Evolutionary conservation across 345 rosid species (phyloP).

Genomic region (Corchorus olitorius): DNA sequence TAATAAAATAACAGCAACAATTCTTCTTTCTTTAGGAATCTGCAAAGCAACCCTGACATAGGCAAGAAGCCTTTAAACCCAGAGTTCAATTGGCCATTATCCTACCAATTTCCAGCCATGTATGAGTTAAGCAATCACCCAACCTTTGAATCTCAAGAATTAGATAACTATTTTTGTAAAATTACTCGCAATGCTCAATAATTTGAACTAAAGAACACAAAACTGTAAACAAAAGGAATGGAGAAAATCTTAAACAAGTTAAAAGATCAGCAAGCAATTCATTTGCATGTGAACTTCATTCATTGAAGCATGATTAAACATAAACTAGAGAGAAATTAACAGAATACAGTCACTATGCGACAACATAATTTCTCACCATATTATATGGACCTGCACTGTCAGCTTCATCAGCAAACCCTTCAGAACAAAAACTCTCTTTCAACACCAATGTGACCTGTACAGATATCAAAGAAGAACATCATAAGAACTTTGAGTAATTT

Average conservation of each 20-base stretch:
- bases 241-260: background rate
- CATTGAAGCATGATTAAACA: background rate
- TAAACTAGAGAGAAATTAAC: background rate
- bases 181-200: background rate
- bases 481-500: too few species aligned
- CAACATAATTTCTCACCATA: constrained; percentile 19
- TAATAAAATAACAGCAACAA: background rate
- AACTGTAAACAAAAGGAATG: background rate
- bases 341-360: background rate
- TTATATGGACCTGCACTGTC: background rate
- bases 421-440: background rate
- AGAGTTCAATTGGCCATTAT: background rate
- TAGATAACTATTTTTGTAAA: background rate
- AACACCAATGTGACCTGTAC: constrained; percentile 9
- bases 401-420: constrained; percentile 22
- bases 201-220: background rate
- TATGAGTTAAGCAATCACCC: background rate
- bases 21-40: background rate
- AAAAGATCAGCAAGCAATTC: background rate
- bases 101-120: background rate
- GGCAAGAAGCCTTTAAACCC: background rate
- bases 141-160: background rate
- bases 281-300: background rate
- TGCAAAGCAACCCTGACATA: background rate
- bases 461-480: background rate